Evolutionary conservation across 2,329 filamentous ascomycete species (phyloP).

Genomic region (Aureobasidium sp.): DNA sequence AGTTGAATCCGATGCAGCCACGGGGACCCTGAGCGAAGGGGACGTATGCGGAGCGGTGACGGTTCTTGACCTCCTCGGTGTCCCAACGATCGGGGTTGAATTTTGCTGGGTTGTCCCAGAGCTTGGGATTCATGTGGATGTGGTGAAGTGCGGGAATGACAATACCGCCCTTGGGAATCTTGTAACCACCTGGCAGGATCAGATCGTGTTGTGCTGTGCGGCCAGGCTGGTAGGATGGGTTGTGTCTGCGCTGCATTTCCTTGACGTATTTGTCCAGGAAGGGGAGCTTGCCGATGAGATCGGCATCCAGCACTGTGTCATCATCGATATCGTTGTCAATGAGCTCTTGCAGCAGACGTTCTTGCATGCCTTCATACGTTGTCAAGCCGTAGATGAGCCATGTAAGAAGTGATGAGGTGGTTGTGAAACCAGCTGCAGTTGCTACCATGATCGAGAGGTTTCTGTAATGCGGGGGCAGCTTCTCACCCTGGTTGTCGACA

Average conservation of each 20-base stretch:
- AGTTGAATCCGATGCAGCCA: constrained; percentile 57
- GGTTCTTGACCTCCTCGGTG: constrained; percentile 43
- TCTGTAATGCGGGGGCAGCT: constrained; percentile 39
- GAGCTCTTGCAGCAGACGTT: constrained; percentile 49
- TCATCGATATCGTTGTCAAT: constrained; percentile 31
- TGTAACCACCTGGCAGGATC: constrained; percentile 52
- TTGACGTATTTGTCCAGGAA: constrained; percentile 53
- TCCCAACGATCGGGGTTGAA: constrained; percentile 56
- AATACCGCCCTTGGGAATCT: constrained; percentile 42
- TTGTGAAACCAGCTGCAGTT: constrained; percentile 52
- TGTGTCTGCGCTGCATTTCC: constrained; percentile 52
- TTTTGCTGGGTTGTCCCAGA: constrained; percentile 49
- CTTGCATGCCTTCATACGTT: constrained; percentile 47
- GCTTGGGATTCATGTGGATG: constrained; percentile 42
- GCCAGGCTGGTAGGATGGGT: constrained; percentile 52
- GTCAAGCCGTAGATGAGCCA: constrained; percentile 50
- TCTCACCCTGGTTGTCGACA: constrained; percentile 45
- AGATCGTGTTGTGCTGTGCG: constrained; percentile 48
- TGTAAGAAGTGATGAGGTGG: constrained; percentile 48
- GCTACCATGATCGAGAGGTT: constrained; percentile 40
- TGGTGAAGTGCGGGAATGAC: constrained; percentile 43
- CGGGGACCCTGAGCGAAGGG: constrained; percentile 51
- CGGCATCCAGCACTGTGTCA: constrained; percentile 27
- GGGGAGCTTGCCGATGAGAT: constrained; percentile 32
- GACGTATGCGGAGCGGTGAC: constrained; percentile 44